Conservation (phyloP, 352 stramenopile species). For the Pythium pectinolyticum region DNA sequence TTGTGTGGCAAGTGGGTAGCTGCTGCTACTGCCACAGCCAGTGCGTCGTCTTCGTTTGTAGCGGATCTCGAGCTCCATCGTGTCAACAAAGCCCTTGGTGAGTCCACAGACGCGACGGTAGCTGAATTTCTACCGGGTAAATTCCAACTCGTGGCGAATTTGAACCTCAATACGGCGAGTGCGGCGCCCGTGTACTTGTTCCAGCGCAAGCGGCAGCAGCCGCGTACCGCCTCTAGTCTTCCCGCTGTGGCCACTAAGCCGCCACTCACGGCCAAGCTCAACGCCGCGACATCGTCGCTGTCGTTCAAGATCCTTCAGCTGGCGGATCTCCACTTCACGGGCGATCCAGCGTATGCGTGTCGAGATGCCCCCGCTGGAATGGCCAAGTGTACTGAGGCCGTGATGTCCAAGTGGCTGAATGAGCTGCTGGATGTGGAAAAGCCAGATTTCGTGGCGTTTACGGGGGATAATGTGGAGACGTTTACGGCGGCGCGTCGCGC, state of each 20-base stretch:
- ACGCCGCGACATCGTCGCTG: conserved; percentile 24
- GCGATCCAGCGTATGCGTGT: conserved; percentile 37
- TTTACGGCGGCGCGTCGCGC: conserved; percentile 23
- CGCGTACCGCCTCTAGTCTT: too few species aligned
- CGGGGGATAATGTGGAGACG: conserved; percentile 59
- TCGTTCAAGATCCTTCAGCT: conserved; percentile 68
- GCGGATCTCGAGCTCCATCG: conserved; percentile 9
- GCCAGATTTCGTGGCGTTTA: conserved; percentile 66
- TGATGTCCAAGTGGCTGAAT: conserved; percentile 52
- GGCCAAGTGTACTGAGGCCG: conserved; percentile 41
- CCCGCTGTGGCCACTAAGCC: too few species aligned
- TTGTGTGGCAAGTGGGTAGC: conserved; percentile 6
- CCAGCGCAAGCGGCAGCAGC: background rate
- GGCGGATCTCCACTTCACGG: conserved; percentile 62
- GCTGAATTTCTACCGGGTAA: conserved; percentile 11
- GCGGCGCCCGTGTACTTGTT: background rate
- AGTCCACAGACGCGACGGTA: background rate
- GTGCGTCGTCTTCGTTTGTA: conserved; percentile 7
- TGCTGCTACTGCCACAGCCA: background rate
- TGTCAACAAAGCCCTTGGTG: background rate
- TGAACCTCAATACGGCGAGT: conserved; percentile 9
- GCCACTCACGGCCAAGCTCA: conserved; percentile 30
- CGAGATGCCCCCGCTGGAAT: conserved; percentile 20
- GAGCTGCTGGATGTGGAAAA: conserved; percentile 55
- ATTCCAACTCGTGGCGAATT: background rate